Base-by-base conservation (phyloP, 2,329 filamentous ascomycete species). In the Acephala macrosclerotiorum region DNA sequence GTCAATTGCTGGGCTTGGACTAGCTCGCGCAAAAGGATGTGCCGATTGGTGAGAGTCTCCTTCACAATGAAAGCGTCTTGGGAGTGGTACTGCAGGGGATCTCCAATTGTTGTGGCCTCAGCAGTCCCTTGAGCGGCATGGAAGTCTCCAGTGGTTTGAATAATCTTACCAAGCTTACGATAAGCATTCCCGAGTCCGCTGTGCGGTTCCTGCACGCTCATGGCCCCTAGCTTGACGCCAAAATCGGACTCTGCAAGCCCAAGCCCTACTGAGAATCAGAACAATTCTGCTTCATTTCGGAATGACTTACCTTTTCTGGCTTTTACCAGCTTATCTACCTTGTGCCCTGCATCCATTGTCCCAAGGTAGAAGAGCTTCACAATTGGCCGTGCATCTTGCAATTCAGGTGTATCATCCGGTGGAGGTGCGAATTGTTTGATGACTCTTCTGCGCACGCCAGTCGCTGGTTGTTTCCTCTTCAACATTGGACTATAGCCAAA, bases 381-480 rank as follows among this genome's bases (percentile, higher is more conserved):
- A 51, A 93, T 85, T 0, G 96, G 96, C 61, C 96, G 88, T 22
- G 94, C 94, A 73, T 96, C 91, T 69, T 95, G 90, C 63, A 99
- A 84, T 81, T 99, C 96, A 11, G 95, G 94, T 0, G 96, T 98
- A 78, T 99, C 96, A 79, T 99, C 96, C 14, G 96, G 94, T 0
- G 96, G 96, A 36, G 96, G 96, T 42, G 96, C 95, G 79, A 99
- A 99, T 79, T 99, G 96, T 84, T 99, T 99, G 77, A 99, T 84
- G 67, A 98, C 91, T 82, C 97, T 97, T 76, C 96, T 88, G 69
- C 96, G 89, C 72, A 99, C 93, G 51, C 96, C 96, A 1, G 96
- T 99, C 9, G 96, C 96, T 25, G 96, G 96, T 79, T 99, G 96
- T 83, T 96, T 97, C 85, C 94, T 93, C 78, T 95, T 91, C 56